phyloP scores from a whole-genome alignment of 257 asterid species.

The Rhazya stricta region DNA sequence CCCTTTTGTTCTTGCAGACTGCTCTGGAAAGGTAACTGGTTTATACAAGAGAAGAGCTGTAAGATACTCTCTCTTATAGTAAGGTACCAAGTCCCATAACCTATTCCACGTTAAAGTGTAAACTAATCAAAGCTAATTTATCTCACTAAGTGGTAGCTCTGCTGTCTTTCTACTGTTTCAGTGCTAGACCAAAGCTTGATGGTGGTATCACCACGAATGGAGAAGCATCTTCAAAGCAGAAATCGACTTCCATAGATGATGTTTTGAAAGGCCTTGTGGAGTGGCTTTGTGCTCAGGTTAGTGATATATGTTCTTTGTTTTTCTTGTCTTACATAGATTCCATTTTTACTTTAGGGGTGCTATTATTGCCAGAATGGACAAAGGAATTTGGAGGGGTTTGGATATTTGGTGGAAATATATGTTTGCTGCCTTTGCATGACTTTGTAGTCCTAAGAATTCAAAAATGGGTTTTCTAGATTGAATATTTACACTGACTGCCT shows the following conservation, averaged over 20 bases:
- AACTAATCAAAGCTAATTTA: conserved; percentile 2
- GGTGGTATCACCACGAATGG: conserved; percentile 44
- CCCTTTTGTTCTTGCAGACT: conserved; percentile 45
- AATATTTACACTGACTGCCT: neutral
- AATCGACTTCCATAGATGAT: conserved; percentile 51
- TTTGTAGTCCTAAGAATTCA: neutral
- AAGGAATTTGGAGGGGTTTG: neutral
- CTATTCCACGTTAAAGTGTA: conserved; percentile 7
- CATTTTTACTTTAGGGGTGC: neutral
- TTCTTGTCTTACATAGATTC: neutral
- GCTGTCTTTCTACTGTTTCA: conserved; percentile 30
- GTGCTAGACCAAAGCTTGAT: conserved; percentile 63
- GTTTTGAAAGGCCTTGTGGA: conserved; percentile 78
- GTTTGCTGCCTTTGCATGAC: neutral
- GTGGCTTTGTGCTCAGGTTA: conserved; percentile 87
- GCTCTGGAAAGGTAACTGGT: conserved; percentile 92
- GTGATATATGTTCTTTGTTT: neutral
- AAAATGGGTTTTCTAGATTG: neutral
- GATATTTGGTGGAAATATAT: neutral
- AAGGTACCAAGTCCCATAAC: conserved; percentile 41
- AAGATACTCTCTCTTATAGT: conserved; percentile 76
- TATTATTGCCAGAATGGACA: neutral
- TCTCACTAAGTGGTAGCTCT: conserved; percentile 16
- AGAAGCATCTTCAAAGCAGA: conserved; percentile 52
- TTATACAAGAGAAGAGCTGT: conserved; percentile 90